These are phyloP conservation scores for Tripidium arundinaceum DNA, from an alignment of 202 grass and related monocot species.

Conservation along the genomic window DNA sequence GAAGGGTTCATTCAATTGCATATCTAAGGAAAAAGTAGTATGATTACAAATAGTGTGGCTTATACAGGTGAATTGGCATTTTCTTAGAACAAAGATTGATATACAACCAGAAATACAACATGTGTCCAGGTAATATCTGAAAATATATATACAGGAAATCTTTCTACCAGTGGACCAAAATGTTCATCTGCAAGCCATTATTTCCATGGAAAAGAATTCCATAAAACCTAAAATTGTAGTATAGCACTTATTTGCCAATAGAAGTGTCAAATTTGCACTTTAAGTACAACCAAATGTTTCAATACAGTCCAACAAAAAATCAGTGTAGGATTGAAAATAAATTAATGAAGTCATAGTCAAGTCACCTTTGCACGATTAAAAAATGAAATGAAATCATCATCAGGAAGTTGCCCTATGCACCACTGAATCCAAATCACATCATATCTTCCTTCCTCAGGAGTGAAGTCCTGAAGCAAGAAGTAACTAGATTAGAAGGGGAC, in stretches of 20 bases:
- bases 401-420: constrained; percentile 97
- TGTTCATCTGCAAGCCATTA: background rate
- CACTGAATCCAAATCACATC: constrained; percentile 99
- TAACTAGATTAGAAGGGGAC: background rate
- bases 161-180: background rate
- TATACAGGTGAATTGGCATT: background rate
- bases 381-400: constrained; percentile 97
- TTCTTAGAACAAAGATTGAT: background rate
- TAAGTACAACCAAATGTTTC: background rate
- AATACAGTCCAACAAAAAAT: background rate
- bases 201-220: background rate
- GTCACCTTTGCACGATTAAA: constrained; percentile 81
- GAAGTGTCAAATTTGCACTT: background rate
- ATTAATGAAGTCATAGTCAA: background rate
- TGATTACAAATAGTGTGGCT: background rate
- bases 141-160: background rate
- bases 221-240: constrained; percentile 13
- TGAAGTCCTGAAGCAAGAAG: constrained; percentile 66
- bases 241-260: background rate
- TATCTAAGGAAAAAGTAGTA: background rate
- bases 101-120: background rate
- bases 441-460: constrained; percentile 81
- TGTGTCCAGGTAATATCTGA: background rate
- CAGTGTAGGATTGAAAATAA: background rate
- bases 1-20: constrained; percentile 9